phyloP scores from a whole-genome alignment of 805 yeast genomes.

The Kuraishia floccosa region DNA sequence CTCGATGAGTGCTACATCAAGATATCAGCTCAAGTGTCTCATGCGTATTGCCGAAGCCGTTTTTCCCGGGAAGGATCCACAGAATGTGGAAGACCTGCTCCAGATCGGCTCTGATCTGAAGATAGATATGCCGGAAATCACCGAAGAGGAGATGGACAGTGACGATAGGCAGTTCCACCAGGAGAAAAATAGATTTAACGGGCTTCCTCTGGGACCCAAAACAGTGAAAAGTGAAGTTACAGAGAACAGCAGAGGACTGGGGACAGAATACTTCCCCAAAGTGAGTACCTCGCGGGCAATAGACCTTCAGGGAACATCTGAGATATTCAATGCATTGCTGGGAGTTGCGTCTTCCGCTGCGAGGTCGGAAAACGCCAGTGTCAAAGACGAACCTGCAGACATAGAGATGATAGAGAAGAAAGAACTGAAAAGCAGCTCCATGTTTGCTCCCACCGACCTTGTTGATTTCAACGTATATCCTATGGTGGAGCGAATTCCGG shows the following conservation, averaged over 20 bases:
- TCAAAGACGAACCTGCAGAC: no score
- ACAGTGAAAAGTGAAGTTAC: no score
- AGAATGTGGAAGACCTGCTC: constrained; percentile 27
- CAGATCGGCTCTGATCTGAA: constrained; percentile 21
- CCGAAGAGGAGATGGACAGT: no score
- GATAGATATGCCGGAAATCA: constrained; percentile 20
- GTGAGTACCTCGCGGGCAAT: no score
- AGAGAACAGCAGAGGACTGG: constrained; percentile 31
- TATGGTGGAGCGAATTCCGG: constrained; percentile 18
- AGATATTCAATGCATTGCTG: constrained; percentile 26
- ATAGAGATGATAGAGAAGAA: constrained; percentile 28
- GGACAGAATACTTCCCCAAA: constrained; percentile 34
- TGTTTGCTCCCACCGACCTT: constrained; percentile 19
- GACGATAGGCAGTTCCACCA: no score
- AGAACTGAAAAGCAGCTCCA: no score
- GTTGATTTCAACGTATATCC: constrained; percentile 25
- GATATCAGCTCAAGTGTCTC: no score
- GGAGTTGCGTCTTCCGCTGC: no score
- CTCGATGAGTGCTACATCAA: no score
- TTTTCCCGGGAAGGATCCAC: constrained; percentile 31
- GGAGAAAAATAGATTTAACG: no score
- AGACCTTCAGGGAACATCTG: constrained; percentile 33
- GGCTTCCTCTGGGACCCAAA: no score
- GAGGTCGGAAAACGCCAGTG: no score
- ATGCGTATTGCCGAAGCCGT: constrained; percentile 24